These are phyloP conservation scores for Hypomyces rosellus DNA, from an alignment of 2,329 filamentous ascomycete species.

Conservation along the genomic window DNA sequence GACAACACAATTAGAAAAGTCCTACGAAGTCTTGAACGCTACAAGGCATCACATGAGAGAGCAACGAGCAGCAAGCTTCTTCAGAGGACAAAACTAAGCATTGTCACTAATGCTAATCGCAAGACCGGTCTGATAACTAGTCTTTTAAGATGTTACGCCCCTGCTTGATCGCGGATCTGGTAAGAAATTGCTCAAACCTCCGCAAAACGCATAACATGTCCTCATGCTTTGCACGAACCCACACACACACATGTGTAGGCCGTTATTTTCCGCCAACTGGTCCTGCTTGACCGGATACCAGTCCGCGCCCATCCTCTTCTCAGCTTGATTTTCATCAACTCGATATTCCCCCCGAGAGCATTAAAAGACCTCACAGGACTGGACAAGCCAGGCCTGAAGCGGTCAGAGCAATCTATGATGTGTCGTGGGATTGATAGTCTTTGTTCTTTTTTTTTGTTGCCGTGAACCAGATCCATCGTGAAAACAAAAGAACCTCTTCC, in stretches of 20 bases:
- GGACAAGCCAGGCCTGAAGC: constrained; percentile 9
- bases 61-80: not conserved
- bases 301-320: not conserved
- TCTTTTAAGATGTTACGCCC: constrained; percentile 6
- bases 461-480: constrained; percentile 25
- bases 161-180: not conserved
- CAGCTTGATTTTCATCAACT: constrained; percentile 14
- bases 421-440: constrained; percentile 31
- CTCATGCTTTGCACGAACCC: constrained; percentile 7
- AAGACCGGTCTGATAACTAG: constrained; percentile 6
- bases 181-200: constrained; percentile 5
- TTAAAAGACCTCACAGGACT: constrained; percentile 19
- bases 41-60: not conserved
- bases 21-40: too few relatives aligned
- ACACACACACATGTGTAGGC: not conserved
- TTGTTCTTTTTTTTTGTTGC: constrained; percentile 21
- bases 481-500: constrained; percentile 22
- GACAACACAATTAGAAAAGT: too few relatives aligned
- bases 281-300: constrained; percentile 5
- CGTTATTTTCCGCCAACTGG: constrained; percentile 2
- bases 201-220: constrained; percentile 9
- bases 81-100: constrained; percentile 12
- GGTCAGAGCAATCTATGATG: constrained; percentile 34
- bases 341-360: constrained; percentile 22
- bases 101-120: constrained; percentile 12